Conservation (phyloP, 2,329 filamentous ascomycete genomes). For the Monilinia aucupariae region DNA sequence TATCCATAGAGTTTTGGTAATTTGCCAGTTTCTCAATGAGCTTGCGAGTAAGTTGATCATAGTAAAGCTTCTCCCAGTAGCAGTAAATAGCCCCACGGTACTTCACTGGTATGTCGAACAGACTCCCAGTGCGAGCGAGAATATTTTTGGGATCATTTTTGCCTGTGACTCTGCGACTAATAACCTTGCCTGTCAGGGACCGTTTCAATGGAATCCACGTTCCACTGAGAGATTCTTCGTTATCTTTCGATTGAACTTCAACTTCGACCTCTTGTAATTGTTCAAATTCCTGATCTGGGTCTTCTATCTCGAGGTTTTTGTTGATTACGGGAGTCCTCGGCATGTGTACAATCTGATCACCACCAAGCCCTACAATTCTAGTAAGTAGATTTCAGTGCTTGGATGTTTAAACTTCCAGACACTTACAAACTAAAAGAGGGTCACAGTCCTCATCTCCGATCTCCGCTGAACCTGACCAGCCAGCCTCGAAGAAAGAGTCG, state of each 20-base stretch:
- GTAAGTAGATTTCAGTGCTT: conserved; percentile 4
- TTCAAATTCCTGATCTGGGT: conserved; percentile 31
- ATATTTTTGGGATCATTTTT: conserved; percentile 25
- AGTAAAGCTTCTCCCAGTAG: conserved; percentile 29
- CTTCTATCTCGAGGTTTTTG: conserved; percentile 29
- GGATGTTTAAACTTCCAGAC: background rate
- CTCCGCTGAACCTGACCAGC: conserved; percentile 27
- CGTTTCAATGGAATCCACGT: conserved; percentile 28
- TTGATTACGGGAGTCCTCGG: conserved; percentile 27
- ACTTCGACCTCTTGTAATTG: conserved; percentile 28
- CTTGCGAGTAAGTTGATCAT: conserved; percentile 21
- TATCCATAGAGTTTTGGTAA: conserved; percentile 25
- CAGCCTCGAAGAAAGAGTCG: conserved; percentile 52
- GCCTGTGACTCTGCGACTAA: background rate
- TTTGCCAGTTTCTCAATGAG: conserved; percentile 21
- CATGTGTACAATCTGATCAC: conserved; percentile 25
- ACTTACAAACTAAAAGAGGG: conserved; percentile 24
- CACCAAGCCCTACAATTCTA: conserved; percentile 24
- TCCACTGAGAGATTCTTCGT: conserved; percentile 27
- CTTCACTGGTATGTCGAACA: conserved; percentile 29
- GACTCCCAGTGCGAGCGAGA: conserved; percentile 20
- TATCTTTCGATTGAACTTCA: conserved; percentile 22
- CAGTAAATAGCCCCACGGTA: conserved; percentile 33
- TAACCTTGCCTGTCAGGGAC: conserved; percentile 26
- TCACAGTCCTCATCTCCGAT: background rate